Evolutionary conservation across 352 stramenopile species (phyloP), one percentile per base, ranked within the genome.

Genomic region (Phytophthora pisi): DNA sequence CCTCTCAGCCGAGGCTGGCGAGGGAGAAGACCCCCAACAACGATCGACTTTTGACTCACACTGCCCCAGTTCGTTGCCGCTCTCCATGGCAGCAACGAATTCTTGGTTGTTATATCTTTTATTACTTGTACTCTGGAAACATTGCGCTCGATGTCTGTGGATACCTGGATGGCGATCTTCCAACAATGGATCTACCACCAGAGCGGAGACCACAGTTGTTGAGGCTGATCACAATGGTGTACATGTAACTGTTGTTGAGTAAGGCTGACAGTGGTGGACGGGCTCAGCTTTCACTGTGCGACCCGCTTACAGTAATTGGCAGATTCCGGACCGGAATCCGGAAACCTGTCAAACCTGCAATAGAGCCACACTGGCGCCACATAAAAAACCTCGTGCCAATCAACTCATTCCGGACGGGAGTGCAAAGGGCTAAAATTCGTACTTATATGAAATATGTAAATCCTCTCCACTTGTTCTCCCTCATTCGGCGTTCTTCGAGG

Each of bases 251-350:
- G 26, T 30, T 30, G 26, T 13, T 50, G 43, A 50, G 16, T 50
- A 30, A 51, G 45, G 45, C 45, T 18, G 30, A 15, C 45, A 51
- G 15, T 30, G 45, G 45, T 51, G 45, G 45, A 51, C 45, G 45
- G 45, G 45, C 45, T 51, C 45, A 51, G 18, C 8, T 51, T 36
- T 42, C 15, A 34, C 28, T 43, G 49, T 42, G 24, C 20, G 15
- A 8, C 26, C 62, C 24, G 42, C 24, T 51, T 26, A 26, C 24
- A 26, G 0, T 26, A 26, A 26, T 26, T 26, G 23, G 23, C 23
- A 26, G 23, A 26, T 26, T 26, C 23, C 23, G 23, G 23, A 26
- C 23, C 23, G 23, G 23, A 26, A 26, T 26, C 23, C 23, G 23
- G 23, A 61, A 26, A 26, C 23, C 23, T 26, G 23, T 26, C 23